Evolutionary conservation across 345 rosid species (phyloP).

Genomic region (Psidium friedrichsthalianum): DNA sequence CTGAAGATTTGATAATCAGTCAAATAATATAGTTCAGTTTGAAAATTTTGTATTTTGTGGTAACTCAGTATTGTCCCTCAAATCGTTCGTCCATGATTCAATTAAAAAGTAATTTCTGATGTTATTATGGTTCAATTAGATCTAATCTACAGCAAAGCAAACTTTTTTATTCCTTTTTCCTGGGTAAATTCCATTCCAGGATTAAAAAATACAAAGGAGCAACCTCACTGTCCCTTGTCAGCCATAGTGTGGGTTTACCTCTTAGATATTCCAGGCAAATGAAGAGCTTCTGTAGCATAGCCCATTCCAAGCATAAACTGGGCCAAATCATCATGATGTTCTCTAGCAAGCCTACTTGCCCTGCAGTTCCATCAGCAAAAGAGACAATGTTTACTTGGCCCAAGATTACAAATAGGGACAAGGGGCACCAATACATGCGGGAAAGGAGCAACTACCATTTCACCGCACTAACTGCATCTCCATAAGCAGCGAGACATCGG

Average conservation of each 20-base stretch:
- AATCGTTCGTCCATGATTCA: background rate
- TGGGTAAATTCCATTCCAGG: background rate
- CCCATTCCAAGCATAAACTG: slow-evolving; percentile 99
- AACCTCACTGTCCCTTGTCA: background rate
- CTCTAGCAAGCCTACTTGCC: slow-evolving; percentile 98
- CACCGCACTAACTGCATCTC: slow-evolving; percentile 97
- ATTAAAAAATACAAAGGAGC: background rate
- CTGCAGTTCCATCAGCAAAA: slow-evolving; percentile 27
- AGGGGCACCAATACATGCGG: background rate
- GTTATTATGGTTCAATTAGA: background rate
- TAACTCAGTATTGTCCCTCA: background rate
- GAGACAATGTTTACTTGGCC: slow-evolving; percentile 1
- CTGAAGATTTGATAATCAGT: background rate
- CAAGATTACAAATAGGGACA: background rate
- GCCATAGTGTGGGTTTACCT: slow-evolving; percentile 30
- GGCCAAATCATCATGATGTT: slow-evolving; percentile 98
- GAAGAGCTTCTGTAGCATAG: slow-evolving; percentile 98
- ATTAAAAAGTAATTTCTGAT: background rate
- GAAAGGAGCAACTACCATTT: slow-evolving; percentile 53
- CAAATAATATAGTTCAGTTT: background rate
- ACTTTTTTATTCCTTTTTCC: background rate
- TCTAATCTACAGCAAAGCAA: background rate
- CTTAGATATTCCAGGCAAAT: slow-evolving; percentile 98
- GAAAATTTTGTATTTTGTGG: background rate
- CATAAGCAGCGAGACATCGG: slow-evolving; percentile 94